Evolutionary conservation across 441 rosid genomes (phyloP).

Genomic region (Dalechampia spathulata): DNA sequence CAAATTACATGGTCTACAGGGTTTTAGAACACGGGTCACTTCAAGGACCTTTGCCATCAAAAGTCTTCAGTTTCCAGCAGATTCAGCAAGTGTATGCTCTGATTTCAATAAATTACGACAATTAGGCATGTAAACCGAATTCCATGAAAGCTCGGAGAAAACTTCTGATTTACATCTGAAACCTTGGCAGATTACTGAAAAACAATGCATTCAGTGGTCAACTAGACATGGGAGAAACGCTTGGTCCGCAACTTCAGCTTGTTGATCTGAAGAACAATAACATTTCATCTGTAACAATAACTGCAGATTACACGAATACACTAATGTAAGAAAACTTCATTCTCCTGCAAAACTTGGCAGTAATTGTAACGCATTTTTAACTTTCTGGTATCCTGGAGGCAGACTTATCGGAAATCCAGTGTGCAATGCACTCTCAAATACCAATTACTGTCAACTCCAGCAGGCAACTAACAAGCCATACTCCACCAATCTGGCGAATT

Average conservation of each 20-base stretch:
- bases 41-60: slow-evolving; percentile 53
- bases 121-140: no score
- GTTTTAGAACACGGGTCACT: slow-evolving; percentile 74
- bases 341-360: background rate
- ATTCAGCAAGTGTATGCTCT: slow-evolving; percentile 80
- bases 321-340: slow-evolving; percentile 46
- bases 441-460: slow-evolving; percentile 70
- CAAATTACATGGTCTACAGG: slow-evolving; percentile 27
- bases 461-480: slow-evolving; percentile 45
- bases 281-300: slow-evolving; percentile 58
- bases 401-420: slow-evolving; percentile 90
- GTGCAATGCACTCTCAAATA: slow-evolving; percentile 60
- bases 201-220: slow-evolving; percentile 68
- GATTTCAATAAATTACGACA: no score
- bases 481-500: slow-evolving; percentile 84
- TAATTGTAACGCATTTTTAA: background rate
- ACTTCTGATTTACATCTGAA: slow-evolving; percentile 1
- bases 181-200: slow-evolving; percentile 52
- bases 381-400: no score
- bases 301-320: slow-evolving; percentile 53
- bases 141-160: slow-evolving; percentile 3
- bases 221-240: slow-evolving; percentile 49
- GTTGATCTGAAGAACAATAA: slow-evolving; percentile 78
- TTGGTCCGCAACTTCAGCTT: slow-evolving; percentile 57
- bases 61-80: slow-evolving; percentile 66